These are phyloP conservation scores for Skeletonema tropicum DNA, from an alignment of 108 stramenopile genomes.

Conservation along the genomic window DNA sequence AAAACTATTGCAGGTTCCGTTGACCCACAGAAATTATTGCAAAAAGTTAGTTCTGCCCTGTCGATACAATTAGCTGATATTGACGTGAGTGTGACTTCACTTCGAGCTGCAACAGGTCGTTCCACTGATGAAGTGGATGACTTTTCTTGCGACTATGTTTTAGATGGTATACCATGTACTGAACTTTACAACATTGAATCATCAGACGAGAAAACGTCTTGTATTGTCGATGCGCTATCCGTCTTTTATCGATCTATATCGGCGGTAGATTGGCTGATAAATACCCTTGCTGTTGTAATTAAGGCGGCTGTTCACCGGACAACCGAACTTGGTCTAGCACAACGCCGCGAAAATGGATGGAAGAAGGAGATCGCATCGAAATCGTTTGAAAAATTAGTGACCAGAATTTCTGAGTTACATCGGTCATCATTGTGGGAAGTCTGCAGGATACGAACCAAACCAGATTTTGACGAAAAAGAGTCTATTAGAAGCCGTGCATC, in stretches of 20 bases:
- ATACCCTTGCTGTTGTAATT: slow-evolving; percentile 61
- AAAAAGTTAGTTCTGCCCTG: slow-evolving; percentile 54
- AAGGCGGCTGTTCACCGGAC: slow-evolving; percentile 61
- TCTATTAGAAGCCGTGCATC: slow-evolving; percentile 29
- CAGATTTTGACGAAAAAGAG: slow-evolving; percentile 62
- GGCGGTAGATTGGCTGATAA: slow-evolving; percentile 65
- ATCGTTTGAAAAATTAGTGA: slow-evolving; percentile 55
- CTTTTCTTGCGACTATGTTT: slow-evolving; percentile 51
- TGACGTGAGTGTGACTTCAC: slow-evolving; percentile 22
- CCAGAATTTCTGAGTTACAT: slow-evolving; percentile 55
- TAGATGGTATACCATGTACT: slow-evolving; percentile 60
- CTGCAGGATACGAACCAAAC: slow-evolving; percentile 71
- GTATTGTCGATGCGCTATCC: slow-evolving; percentile 22
- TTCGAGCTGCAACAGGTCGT: slow-evolving; percentile 24
- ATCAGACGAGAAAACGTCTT: not conserved
- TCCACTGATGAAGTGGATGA: not conserved
- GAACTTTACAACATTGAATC: slow-evolving; percentile 44
- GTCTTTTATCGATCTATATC: slow-evolving; percentile 58
- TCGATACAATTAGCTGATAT: slow-evolving; percentile 42
- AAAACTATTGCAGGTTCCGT: slow-evolving; percentile 64
- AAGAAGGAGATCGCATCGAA: slow-evolving; percentile 66
- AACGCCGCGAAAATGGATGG: slow-evolving; percentile 72
- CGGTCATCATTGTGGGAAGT: slow-evolving; percentile 75
- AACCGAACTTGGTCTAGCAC: slow-evolving; percentile 55
- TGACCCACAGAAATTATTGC: slow-evolving; percentile 64